These are phyloP conservation scores for Globisporangium rhizosaccharum DNA, from an alignment of 352 stramenopile genomes.

Conservation along the genomic window DNA sequence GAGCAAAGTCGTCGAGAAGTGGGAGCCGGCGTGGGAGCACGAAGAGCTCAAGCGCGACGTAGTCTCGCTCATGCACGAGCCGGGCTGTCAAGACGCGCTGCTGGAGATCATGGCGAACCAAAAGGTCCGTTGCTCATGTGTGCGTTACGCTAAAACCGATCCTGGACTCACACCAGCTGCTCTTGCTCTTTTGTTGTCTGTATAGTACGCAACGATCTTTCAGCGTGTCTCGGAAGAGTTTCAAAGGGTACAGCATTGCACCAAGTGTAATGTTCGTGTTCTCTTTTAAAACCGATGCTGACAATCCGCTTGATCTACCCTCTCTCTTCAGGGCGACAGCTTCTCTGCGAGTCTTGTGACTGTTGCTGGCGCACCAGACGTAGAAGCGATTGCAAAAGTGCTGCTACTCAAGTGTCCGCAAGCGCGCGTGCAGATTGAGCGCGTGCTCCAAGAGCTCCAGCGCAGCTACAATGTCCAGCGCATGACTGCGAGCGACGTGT, in stretches of 20 bases:
- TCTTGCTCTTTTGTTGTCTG: too few species aligned
- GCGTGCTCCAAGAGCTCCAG: conserved; percentile 67
- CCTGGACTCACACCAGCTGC: too few species aligned
- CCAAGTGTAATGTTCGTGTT: background rate
- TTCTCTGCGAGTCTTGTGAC: conserved; percentile 51
- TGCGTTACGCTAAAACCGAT: too few species aligned
- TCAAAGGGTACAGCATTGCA: conserved; percentile 23
- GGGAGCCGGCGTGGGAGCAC: conserved; percentile 48
- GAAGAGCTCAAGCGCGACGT: conserved; percentile 66
- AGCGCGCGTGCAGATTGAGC: conserved; percentile 63
- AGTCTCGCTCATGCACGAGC: conserved; percentile 65
- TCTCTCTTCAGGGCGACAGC: conserved; percentile 22
- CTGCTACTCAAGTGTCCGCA: conserved; percentile 72
- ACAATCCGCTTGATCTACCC: background rate
- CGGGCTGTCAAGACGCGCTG: conserved; percentile 63
- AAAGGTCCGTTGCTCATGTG: too few species aligned
- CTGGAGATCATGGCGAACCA: conserved; percentile 42
- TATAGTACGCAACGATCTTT: conserved; percentile 52
- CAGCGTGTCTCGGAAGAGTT: conserved; percentile 59
- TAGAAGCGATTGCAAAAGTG: conserved; percentile 72
- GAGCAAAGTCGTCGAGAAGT: conserved; percentile 73
- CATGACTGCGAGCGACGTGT: conserved; percentile 67
- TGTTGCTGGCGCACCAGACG: conserved; percentile 37
- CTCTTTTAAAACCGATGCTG: background rate
- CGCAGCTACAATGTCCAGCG: conserved; percentile 63